Evolutionary conservation across 768 basidiomycete species (phyloP).

Genomic region (Hygrocybe punicea): DNA sequence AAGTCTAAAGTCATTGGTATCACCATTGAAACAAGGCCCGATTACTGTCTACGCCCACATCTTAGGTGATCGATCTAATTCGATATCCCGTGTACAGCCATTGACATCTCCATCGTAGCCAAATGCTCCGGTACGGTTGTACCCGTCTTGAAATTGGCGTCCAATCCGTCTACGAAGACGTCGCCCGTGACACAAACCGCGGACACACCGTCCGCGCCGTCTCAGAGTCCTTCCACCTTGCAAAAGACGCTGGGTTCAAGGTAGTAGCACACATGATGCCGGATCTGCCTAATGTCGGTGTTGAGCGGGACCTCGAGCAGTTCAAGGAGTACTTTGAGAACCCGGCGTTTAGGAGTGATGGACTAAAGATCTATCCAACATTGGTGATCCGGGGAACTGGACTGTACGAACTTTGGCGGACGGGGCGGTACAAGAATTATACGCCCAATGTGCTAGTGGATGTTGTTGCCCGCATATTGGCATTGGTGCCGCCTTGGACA

Average conservation of each 20-base stretch:
- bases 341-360: conserved; percentile 94
- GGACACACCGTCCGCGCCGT: conserved; percentile 98
- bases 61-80: conserved; percentile 53
- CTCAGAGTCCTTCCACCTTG: conserved; percentile 93
- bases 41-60: conserved; percentile 96
- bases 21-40: conserved; percentile 97
- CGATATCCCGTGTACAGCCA: neutral
- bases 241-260: conserved; percentile 99
- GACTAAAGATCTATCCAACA: conserved; percentile 97
- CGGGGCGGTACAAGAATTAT: conserved; percentile 98
- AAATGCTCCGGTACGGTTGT: conserved; percentile 99
- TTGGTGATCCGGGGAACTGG: conserved; percentile 97
- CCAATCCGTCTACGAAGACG: conserved; percentile 98
- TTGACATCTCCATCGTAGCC: conserved; percentile 44
- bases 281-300: conserved; percentile 94
- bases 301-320: conserved; percentile 95
- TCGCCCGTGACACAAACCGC: conserved; percentile 96
- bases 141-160: conserved; percentile 98
- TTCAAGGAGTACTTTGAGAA: conserved; percentile 99
- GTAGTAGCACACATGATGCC: conserved; percentile 99
- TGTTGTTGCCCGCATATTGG: conserved; percentile 92
- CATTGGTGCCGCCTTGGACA: conserved; percentile 98
- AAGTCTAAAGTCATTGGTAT: conserved; percentile 99
- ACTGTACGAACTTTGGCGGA: conserved; percentile 92
- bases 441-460: conserved; percentile 98